Evolutionary conservation across 345 rosid species (phyloP).

Genomic region (Aurinia saxatilis): DNA sequence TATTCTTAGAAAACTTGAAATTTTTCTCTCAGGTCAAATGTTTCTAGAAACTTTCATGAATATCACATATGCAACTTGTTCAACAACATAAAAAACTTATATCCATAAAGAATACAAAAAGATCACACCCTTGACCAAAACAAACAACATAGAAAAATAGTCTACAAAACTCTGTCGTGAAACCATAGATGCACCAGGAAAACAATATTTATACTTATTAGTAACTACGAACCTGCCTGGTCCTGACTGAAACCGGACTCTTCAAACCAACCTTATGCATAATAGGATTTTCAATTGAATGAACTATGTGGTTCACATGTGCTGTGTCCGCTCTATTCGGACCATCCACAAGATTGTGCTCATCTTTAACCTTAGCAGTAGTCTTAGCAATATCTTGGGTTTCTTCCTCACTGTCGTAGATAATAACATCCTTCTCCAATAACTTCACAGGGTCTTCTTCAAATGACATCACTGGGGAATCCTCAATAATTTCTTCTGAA

Average conservation of each 20-base stretch:
- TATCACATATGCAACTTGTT: neutral
- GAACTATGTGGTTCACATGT: constrained; percentile 18
- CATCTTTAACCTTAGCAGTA: constrained; percentile 7
- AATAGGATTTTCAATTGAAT: constrained; percentile 23
- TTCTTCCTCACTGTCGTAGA: constrained; percentile 53
- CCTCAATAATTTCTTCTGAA: constrained; percentile 32
- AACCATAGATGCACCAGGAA: neutral
- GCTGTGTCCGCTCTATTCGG: constrained; percentile 22
- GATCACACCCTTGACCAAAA: neutral
- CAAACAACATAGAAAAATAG: neutral
- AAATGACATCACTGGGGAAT: constrained; percentile 29
- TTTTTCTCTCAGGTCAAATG: neutral
- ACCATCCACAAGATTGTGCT: neutral
- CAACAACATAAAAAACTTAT: constrained; percentile 4
- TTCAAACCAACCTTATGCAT: constrained; percentile 27
- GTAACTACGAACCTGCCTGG: constrained; percentile 55
- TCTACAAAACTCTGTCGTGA: constrained; percentile 4
- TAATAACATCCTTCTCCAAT: constrained; percentile 52
- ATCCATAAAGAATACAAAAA: constrained; percentile 10
- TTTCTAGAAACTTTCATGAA: constrained; percentile 7
- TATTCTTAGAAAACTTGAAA: neutral
- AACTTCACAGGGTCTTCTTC: constrained; percentile 42
- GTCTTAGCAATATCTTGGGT: neutral
- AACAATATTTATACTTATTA: constrained; percentile 27
- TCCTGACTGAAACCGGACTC: constrained; percentile 52